Conservation (phyloP, 83 land plant genomes). For the Diphasiastrum complanatum region DNA sequence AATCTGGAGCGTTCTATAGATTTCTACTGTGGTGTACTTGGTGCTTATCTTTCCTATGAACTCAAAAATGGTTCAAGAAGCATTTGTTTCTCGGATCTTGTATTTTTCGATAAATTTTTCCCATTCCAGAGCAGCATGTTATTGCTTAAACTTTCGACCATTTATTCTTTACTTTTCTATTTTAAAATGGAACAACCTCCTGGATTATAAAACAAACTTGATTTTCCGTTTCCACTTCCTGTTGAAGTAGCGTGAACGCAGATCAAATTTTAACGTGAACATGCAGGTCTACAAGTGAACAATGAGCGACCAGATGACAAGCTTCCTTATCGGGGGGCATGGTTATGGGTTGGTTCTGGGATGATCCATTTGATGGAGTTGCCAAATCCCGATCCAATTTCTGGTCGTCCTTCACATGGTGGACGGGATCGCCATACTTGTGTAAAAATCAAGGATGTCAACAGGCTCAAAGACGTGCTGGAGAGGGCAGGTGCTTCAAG, state of each 20-base stretch:
- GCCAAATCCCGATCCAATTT: slow-evolving; percentile 89
- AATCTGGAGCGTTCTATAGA: slow-evolving; percentile 64
- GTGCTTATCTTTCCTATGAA: slow-evolving; percentile 20
- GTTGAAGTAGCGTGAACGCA: neutral
- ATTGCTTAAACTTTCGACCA: too few species aligned
- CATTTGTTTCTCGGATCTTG: slow-evolving; percentile 1
- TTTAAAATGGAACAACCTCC: neutral
- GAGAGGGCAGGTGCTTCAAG: slow-evolving; percentile 62
- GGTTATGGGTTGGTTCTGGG: slow-evolving; percentile 86
- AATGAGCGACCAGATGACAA: slow-evolving; percentile 73
- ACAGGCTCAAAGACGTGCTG: slow-evolving; percentile 48
- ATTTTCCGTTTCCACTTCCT: neutral
- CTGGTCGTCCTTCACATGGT: slow-evolving; percentile 85
- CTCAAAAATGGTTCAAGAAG: neutral
- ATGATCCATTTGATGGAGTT: slow-evolving; percentile 98
- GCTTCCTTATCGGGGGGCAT: slow-evolving; percentile 83
- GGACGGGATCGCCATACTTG: slow-evolving; percentile 88
- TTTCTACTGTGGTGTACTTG: slow-evolving; percentile 61
- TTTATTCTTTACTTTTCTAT: neutral
- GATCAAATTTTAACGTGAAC: neutral
- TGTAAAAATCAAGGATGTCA: slow-evolving; percentile 58
- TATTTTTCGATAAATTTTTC: neutral
- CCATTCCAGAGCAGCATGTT: too few species aligned
- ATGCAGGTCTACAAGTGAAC: slow-evolving; percentile 63
- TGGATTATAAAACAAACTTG: neutral